phyloP scores from a whole-genome alignment of 805 yeast genomes.

The Saccharomycopsis amapae region DNA sequence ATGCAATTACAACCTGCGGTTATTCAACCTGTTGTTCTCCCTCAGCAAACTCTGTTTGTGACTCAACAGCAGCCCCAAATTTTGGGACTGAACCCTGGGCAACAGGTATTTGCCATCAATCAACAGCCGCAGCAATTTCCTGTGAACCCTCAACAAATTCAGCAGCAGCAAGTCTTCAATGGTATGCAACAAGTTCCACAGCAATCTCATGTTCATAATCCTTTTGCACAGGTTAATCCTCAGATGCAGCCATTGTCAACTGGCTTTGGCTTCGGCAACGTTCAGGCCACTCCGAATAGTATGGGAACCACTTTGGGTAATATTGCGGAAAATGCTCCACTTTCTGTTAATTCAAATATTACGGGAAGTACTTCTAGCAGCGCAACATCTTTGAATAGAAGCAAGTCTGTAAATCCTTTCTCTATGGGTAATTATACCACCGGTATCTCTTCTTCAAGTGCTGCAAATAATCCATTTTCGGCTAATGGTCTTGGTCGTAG shows the following conservation, averaged over 20 bases:
- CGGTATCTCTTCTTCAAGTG: constrained; percentile 16
- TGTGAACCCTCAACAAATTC: constrained; percentile 5
- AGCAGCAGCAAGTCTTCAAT: constrained; percentile 22
- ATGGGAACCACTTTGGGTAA: constrained; percentile 25
- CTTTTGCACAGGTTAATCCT: constrained; percentile 12
- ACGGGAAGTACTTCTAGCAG: constrained; percentile 2
- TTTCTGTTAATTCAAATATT: not conserved
- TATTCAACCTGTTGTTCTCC: constrained; percentile 11
- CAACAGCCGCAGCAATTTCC: constrained; percentile 24
- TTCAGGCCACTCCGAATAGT: constrained; percentile 7
- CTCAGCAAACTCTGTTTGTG: constrained; percentile 21
- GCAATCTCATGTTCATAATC: not conserved
- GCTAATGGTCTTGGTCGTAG: constrained; percentile 20
- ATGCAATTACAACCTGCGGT: constrained; percentile 4
- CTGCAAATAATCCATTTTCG: constrained; percentile 27
- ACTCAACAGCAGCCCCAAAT: constrained; percentile 21
- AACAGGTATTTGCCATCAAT: constrained; percentile 20
- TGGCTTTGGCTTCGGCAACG: constrained; percentile 54
- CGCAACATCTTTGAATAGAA: constrained; percentile 10
- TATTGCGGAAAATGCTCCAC: constrained; percentile 9
- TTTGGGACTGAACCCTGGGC: constrained; percentile 17
- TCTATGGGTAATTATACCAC: constrained; percentile 26
- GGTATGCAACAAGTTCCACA: constrained; percentile 15
- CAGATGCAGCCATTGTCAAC: constrained; percentile 35
- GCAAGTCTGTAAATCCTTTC: constrained; percentile 33